A percentile compares a stretch with the other conserved stretches of the same genome.
Conservation (phyloP, 352 stramenopile genomes). For the Achlya hypogyna region DNA sequence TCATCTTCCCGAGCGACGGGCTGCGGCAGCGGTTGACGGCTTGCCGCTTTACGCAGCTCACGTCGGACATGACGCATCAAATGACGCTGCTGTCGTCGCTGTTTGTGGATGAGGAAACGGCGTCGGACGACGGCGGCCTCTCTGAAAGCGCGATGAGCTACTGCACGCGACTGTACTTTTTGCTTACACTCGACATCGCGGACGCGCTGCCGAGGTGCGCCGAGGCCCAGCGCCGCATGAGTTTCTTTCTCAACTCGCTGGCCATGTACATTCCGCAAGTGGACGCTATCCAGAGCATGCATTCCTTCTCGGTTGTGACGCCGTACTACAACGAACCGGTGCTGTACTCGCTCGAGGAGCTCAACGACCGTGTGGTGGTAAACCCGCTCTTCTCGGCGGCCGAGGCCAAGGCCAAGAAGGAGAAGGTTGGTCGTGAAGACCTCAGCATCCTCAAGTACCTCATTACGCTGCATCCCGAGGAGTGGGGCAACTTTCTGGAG, state of each 20-base stretch:
- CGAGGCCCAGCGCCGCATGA: conserved; percentile 76
- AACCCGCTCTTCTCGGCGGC: conserved; percentile 83
- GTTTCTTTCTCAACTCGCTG: conserved; percentile 81
- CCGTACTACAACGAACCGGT: conserved; percentile 85
- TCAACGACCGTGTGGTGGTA: conserved; percentile 70
- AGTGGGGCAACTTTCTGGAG: conserved; percentile 85
- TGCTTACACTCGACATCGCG: conserved; percentile 38
- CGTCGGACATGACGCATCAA: conserved; percentile 50
- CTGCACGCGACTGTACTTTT: conserved; percentile 72
- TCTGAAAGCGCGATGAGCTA: conserved; percentile 32
- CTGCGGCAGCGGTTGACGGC: conserved; percentile 34
- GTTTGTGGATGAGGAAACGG: conserved; percentile 48
- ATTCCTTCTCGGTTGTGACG: conserved; percentile 83
- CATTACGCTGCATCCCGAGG: conserved; percentile 80
- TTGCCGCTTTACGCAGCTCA: conserved; percentile 53
- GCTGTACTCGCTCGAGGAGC: conserved; percentile 76
- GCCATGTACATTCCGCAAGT: conserved; percentile 77
- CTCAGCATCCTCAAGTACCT: conserved; percentile 85
- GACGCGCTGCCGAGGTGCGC: conserved; percentile 60
- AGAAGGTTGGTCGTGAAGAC: conserved; percentile 40
- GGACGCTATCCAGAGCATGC: conserved; percentile 66
- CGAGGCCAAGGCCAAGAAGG: conserved; percentile 70
- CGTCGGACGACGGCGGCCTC: conserved; percentile 31
- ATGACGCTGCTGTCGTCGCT: conserved; percentile 56
- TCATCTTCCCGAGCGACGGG: conserved; percentile 16